These are phyloP conservation scores for Tricholoma saponaceum DNA, from an alignment of 768 basidiomycete genomes.

Conservation along the genomic window DNA sequence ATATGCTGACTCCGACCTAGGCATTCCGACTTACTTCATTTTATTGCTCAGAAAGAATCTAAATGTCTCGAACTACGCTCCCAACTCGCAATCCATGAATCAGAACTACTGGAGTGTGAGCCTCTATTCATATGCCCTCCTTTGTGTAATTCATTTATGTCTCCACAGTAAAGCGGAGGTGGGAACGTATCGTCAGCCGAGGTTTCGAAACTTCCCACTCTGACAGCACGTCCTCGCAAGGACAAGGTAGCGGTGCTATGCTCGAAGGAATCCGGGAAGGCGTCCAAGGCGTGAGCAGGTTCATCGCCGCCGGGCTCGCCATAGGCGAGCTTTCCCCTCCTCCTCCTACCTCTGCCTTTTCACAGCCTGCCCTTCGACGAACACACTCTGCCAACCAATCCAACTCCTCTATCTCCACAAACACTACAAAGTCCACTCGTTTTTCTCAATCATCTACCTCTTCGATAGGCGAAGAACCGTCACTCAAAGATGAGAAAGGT, in stretches of 20 bases:
- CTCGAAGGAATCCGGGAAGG: constrained; percentile 65
- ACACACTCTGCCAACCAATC: constrained; percentile 10
- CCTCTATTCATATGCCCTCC: constrained; percentile 1
- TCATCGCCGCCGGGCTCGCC: constrained; percentile 46
- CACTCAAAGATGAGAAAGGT: constrained; percentile 7
- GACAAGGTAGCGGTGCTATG: constrained; percentile 30
- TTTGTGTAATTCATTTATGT: background rate
- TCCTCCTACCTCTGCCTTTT: constrained; percentile 6
- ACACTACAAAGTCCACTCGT: constrained; percentile 27
- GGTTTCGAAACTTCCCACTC: constrained; percentile 39
- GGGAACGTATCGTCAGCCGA: constrained; percentile 75
- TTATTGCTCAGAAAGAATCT: constrained; percentile 84
- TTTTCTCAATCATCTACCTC: constrained; percentile 45
- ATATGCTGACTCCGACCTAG: constrained; percentile 31
- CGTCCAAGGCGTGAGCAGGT: constrained; percentile 53
- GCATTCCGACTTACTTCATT: constrained; percentile 75
- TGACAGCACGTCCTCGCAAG: constrained; percentile 11
- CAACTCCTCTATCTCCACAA: constrained; percentile 12
- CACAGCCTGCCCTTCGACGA: constrained; percentile 4
- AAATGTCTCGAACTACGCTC: constrained; percentile 79
- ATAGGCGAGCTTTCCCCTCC: constrained; percentile 22
- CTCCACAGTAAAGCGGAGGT: constrained; percentile 68
- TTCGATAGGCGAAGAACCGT: constrained; percentile 35
- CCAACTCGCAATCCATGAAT: constrained; percentile 68
- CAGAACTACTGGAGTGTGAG: constrained; percentile 63